Base-by-base conservation (phyloP, 148 eudicot species). In the Fagopyrum homotropicum region DNA sequence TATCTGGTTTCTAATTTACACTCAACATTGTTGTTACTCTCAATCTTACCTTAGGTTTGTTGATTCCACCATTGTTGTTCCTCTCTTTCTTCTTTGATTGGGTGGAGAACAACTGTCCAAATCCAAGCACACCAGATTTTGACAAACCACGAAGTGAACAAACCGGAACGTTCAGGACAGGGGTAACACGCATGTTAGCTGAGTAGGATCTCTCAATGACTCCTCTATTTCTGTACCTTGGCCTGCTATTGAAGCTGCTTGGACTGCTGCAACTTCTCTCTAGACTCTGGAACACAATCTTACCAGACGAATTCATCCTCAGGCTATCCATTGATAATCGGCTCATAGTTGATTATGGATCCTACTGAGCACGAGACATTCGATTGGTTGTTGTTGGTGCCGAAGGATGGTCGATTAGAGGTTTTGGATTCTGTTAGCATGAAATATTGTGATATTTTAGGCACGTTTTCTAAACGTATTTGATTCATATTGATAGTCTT, bases 161-260 rank as follows among this genome's bases (percentile, higher is more conserved):
- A 66, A 93, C 92, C 9, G 98, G 96, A 2, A 94, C 98, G 75
- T 94, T 94, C 0, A 94, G 87, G 71, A 94, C 93, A 64, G 96
- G 97, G 1, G 90, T 87, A 16, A 94, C 78, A 44, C 95, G 80
- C 0, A 94, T 91, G 54, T 90, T 87, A 4, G 91, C 96, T 0
- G 98, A 94, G 72, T 91, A 90, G 0, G 97, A 94, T 78, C 97
- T 78, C 78, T 91, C 96, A 82, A 94, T 83, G 4, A 94, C 85
- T 5, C 91, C 93, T 70, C 86, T 78, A 30, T 84, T 78, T 44
- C 85, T 84, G 66, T 81, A 82, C 72, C 86, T 87, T 0, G 89
- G 88, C 3, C 92, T 97, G 15, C 97, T 93, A 52, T 87, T 93
- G 68, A 93, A 84, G 75, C 85, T 88, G 74, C 97, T 88, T 9